Conservation (phyloP, 1,139 yeast species). For the Magnusiomyces sp. region DNA sequence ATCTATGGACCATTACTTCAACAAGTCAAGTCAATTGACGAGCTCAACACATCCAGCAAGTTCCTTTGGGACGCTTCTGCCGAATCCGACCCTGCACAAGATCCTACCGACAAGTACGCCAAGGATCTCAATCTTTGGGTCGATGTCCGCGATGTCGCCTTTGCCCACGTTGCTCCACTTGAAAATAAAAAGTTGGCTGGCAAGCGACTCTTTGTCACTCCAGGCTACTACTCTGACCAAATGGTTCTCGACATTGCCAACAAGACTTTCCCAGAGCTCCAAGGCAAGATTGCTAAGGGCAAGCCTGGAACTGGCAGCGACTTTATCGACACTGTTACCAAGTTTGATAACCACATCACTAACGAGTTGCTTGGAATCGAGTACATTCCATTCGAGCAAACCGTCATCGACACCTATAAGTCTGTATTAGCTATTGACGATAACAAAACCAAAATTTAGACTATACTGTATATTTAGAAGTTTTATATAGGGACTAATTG, state of each 20-base stretch:
- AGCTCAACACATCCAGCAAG: conserved; percentile 27
- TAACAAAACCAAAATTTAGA: neutral
- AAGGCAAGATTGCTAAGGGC: conserved; percentile 17
- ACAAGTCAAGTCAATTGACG: conserved; percentile 22
- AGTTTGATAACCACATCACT: conserved; percentile 11
- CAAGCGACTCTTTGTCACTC: conserved; percentile 38
- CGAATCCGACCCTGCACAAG: neutral
- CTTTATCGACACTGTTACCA: neutral
- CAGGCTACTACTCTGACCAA: conserved; percentile 32
- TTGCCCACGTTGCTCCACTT: conserved; percentile 41
- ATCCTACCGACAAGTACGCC: conserved; percentile 8
- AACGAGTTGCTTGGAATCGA: conserved; percentile 8
- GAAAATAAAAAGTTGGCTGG: conserved; percentile 31
- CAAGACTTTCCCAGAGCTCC: conserved; percentile 33
- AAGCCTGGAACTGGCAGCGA: conserved; percentile 13
- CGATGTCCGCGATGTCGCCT: conserved; percentile 49
- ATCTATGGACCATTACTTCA: conserved; percentile 42
- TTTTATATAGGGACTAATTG: neutral
- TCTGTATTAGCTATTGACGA: conserved; percentile 10
- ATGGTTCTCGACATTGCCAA: conserved; percentile 33
- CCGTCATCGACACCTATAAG: conserved; percentile 11
- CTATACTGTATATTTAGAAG: neutral
- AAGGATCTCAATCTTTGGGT: conserved; percentile 23
- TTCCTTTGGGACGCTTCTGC: neutral
- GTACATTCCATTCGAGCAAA: conserved; percentile 12